These are phyloP conservation scores for Phytopythium chamaehyphon DNA, from an alignment of 352 stramenopile species.

Conservation along the genomic window DNA sequence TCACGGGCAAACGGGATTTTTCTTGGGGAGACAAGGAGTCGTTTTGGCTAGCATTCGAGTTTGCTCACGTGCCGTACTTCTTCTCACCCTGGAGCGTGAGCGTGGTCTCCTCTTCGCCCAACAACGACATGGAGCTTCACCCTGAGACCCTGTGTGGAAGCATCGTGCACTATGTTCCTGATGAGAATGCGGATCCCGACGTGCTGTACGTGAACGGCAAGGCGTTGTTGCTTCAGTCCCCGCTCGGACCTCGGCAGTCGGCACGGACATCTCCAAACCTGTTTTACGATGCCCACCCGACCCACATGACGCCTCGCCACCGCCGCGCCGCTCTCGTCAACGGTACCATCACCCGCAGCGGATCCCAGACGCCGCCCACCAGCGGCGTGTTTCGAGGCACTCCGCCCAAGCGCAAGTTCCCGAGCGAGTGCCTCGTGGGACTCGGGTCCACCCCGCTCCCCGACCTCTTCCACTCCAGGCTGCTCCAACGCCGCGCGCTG, in stretches of 20 bases:
- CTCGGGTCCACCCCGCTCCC: conserved; percentile 26
- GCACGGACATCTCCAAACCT: conserved; percentile 18
- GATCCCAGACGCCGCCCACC: too few relatives aligned
- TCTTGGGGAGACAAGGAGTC: conserved; percentile 73
- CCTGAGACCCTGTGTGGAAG: conserved; percentile 60
- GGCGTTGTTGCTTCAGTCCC: conserved; percentile 45
- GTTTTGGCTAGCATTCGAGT: conserved; percentile 73
- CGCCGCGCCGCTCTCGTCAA: conserved; percentile 13
- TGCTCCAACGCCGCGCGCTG: not conserved
- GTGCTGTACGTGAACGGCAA: conserved; percentile 61
- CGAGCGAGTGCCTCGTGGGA: conserved; percentile 38
- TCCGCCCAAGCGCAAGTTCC: conserved; percentile 12
- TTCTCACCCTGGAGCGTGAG: conserved; percentile 66
- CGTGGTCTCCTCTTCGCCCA: conserved; percentile 39
- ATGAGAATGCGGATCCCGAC: conserved; percentile 17
- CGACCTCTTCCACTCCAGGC: not conserved
- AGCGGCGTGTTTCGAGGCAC: not conserved
- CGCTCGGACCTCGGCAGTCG: conserved; percentile 23
- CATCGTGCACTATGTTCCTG: conserved; percentile 56
- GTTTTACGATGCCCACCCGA: conserved; percentile 38
- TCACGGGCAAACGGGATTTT: conserved; percentile 57
- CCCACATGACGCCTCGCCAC: conserved; percentile 46
- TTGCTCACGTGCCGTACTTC: conserved; percentile 42
- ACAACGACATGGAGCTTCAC: conserved; percentile 50
- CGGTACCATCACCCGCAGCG: not conserved